Percentiles rank a stretch among this genome's conserved stretches.
phyloP scores from a whole-genome alignment of 116 monocot genomes.

The Zostera marina region DNA sequence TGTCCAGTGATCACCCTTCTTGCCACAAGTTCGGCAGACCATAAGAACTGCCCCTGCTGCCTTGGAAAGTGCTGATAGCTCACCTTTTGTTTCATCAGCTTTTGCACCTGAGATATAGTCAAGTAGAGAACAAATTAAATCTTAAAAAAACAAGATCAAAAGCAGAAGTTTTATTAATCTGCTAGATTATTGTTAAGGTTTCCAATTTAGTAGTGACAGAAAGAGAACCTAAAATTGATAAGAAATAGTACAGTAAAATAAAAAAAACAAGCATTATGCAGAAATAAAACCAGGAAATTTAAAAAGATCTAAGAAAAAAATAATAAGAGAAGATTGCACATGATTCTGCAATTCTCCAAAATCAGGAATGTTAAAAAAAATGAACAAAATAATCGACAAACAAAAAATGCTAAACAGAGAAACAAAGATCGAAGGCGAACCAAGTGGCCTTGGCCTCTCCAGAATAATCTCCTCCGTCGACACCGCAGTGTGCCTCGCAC shows the following conservation, averaged over 20 bases:
- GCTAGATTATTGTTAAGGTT: too few species aligned
- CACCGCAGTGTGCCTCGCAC: constrained; percentile 75
- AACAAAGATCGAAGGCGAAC: constrained; percentile 12
- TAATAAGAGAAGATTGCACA: too few species aligned
- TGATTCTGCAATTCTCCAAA: too few species aligned
- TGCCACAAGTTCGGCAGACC: constrained; percentile 88
- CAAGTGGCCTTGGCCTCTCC: constrained; percentile 60
- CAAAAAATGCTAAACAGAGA: background rate
- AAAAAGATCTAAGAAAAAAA: too few species aligned
- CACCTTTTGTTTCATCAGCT: constrained; percentile 46
- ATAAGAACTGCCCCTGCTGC: constrained; percentile 57
- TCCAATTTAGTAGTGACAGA: too few species aligned
- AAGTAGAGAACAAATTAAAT: background rate
- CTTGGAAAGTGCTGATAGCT: constrained; percentile 15
- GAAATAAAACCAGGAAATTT: too few species aligned
- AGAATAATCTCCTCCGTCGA: constrained; percentile 89
- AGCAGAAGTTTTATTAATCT: background rate
- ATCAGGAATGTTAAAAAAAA: background rate
- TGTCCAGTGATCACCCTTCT: constrained; percentile 98
- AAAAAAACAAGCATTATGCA: too few species aligned
- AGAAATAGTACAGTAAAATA: too few species aligned
- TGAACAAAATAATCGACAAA: background rate
- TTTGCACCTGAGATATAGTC: constrained; percentile 33
- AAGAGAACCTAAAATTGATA: too few species aligned
- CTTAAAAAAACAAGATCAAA: background rate